Conservation (phyloP, 495 filamentous ascomycete species). For the Penicillium desertorum region DNA sequence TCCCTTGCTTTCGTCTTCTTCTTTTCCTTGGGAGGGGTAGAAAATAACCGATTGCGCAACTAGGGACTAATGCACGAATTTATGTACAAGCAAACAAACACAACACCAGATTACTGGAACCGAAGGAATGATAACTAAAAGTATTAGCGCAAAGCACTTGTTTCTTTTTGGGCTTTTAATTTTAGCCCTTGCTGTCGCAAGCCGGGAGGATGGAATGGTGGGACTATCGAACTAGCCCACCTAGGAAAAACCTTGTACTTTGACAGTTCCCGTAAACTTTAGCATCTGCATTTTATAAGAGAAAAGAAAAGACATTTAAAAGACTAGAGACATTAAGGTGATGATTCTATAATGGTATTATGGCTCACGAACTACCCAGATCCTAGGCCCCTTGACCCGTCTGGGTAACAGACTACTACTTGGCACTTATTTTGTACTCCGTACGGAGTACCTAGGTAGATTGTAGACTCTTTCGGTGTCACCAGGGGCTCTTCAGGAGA, state of each 20-base stretch:
- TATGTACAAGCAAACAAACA: conserved; percentile 13
- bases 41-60: neutral
- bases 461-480: neutral
- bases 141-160: neutral
- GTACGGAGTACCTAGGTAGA: neutral
- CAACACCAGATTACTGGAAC: neutral
- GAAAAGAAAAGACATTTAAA: neutral
- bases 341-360: neutral
- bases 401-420: neutral
- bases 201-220: neutral
- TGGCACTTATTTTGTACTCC: conserved; percentile 1
- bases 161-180: neutral
- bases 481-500: neutral
- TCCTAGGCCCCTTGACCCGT: neutral
- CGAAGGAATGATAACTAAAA: neutral
- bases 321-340: neutral
- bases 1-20: conserved; percentile 2
- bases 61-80: conserved; percentile 5
- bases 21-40: neutral
- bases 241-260: too few relatives aligned
- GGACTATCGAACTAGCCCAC: neutral
- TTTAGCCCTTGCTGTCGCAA: conserved; percentile 1
- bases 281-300: neutral
- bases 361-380: neutral
- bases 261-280: too few relatives aligned